Percentiles rank a stretch among this genome's conserved stretches.
phyloP scores from a whole-genome alignment of 441 rosid genomes.

The Metrosideros polymorpha region DNA sequence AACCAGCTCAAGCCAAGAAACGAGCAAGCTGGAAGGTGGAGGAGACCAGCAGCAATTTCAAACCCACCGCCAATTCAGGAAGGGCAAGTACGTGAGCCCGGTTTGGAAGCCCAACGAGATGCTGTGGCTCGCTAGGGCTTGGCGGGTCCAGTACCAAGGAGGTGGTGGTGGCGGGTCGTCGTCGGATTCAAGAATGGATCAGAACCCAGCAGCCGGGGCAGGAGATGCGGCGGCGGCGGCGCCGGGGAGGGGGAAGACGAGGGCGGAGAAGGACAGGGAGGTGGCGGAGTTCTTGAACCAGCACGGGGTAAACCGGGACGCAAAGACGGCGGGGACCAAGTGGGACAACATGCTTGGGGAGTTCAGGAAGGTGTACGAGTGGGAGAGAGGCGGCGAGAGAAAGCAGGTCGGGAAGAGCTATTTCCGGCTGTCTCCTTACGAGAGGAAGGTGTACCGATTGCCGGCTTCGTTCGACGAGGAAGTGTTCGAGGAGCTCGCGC shows the following conservation, averaged over 20 bases:
- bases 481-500: conserved; percentile 83
- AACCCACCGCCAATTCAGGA: conserved; percentile 50
- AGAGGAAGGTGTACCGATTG: conserved; percentile 63
- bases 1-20: conserved; percentile 35
- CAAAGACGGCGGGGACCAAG: conserved; percentile 95
- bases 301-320: conserved; percentile 78
- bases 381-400: conserved; percentile 79
- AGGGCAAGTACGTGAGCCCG: conserved; percentile 93
- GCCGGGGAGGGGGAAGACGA: conserved; percentile 60
- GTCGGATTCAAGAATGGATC: background rate
- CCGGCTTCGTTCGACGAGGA: conserved; percentile 98
- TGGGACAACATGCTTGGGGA: conserved; percentile 99
- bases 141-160: conserved; percentile 77
- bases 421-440: conserved; percentile 86
- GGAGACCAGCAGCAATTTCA: conserved; percentile 27
- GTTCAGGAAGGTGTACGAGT: conserved; percentile 84
- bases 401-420: conserved; percentile 81
- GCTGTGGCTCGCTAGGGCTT: conserved; percentile 93
- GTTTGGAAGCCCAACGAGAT: conserved; percentile 97
- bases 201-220: conserved; percentile 7
- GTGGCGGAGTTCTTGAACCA: conserved; percentile 78
- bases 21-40: conserved; percentile 27
- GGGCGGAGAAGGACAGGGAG: conserved; percentile 91
- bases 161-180: conserved; percentile 5
- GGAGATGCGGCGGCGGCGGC: conserved; percentile 10